Conservation (phyloP, 1,139 yeast species). For the Saccharomyces pastorianus region DNA sequence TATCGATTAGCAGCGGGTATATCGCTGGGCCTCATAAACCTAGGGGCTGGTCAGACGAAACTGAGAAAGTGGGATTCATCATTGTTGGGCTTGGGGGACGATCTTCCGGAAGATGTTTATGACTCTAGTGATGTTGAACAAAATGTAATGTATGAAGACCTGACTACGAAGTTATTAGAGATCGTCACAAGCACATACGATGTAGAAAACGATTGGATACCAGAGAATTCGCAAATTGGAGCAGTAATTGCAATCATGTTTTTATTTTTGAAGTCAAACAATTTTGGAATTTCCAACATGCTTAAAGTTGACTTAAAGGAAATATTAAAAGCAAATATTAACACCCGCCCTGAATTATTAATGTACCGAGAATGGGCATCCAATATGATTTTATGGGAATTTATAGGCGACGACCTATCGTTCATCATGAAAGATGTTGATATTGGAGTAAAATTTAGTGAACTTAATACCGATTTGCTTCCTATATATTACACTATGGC, state of each 20-base stretch:
- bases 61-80: neutral
- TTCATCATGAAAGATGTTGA: constrained; percentile 47
- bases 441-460: constrained; percentile 17
- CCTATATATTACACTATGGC: constrained; percentile 61
- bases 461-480: constrained; percentile 54
- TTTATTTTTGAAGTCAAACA: constrained; percentile 63
- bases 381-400: constrained; percentile 74
- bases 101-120: neutral
- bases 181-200: constrained; percentile 61
- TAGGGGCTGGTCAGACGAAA: constrained; percentile 52
- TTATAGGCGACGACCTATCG: constrained; percentile 40
- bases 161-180: constrained; percentile 30
- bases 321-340: neutral
- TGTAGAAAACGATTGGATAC: constrained; percentile 54
- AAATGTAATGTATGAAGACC: neutral
- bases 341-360: constrained; percentile 62
- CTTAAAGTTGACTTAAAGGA: constrained; percentile 8
- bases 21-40: constrained; percentile 76
- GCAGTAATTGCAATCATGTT: constrained; percentile 70
- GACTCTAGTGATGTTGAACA: constrained; percentile 1
- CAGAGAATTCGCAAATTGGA: constrained; percentile 74
- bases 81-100: neutral
- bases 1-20: constrained; percentile 85
- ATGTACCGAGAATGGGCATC: constrained; percentile 61
- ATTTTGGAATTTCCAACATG: constrained; percentile 45